Evolutionary conservation across 495 filamentous ascomycete genomes (phyloP), one percentile per base, ranked within the genome.

Genomic region (Pyrenula massariospora): DNA sequence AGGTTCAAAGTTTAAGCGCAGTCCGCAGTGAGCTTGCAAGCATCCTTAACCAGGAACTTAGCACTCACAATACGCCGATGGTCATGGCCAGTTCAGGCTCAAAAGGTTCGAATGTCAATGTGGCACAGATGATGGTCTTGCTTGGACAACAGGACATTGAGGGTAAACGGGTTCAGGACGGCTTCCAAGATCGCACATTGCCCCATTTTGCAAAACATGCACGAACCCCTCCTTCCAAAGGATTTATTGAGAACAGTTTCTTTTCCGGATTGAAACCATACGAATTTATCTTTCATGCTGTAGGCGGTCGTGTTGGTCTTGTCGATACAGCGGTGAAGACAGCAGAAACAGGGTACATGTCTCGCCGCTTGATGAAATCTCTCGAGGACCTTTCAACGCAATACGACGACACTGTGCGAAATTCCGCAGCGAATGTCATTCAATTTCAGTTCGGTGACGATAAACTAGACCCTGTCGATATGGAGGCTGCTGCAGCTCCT

Each of bases 261-360:
- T 98, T 93, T 71, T 87, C 86, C 0, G 93, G 94, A n/a, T 73
- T 98, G 2, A 74, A 80, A 10, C 91, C 94, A 2, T 87, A 84
- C 0, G 93, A 98, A 65, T 96, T 98, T 71, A 81, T 96, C 58
- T 97, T 98, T 75, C 93, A 98, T 77, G 93, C 93, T 58, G 96
- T 97, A 73, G 93, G 89, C 48, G 93, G 93, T 66, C 87, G 93
- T 83, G 93, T 96, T 82, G 93, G 93, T 80, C 75, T 98, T 59
- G 91, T 98, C 62, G 93, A 98, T 82, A 98, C 93, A n/a, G 93
- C 93, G 25, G 93, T 98, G 71, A 98, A 98, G 75, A 98, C 93
- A 15, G 93, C 93, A 24, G 93, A 98, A 70, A 98, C 93, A 3
- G 93, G 93, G 55, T 98, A 98, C 73, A 98, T 98, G 94, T 96